Evolutionary conservation across 495 filamentous ascomycete species (phyloP).

Genomic region (Poronia punctata): DNA sequence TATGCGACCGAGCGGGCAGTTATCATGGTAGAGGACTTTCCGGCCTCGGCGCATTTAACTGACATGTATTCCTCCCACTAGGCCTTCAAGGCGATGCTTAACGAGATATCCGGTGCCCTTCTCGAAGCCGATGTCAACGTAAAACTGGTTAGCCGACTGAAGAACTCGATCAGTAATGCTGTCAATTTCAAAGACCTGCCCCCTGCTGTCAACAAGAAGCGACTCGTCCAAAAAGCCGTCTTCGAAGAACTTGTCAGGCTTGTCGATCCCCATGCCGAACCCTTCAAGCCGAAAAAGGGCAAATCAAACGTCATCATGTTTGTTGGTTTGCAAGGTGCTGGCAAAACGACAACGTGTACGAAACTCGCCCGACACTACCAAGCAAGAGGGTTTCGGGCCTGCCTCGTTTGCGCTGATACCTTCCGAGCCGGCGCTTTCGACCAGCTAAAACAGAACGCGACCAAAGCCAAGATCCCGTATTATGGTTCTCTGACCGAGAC

Average conservation of each 20-base stretch:
- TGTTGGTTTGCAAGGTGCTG: slow-evolving; percentile 91
- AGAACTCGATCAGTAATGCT: slow-evolving; percentile 81
- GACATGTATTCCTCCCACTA: slow-evolving; percentile 27
- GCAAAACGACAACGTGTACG: slow-evolving; percentile 97
- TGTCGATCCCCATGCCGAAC: slow-evolving; percentile 90
- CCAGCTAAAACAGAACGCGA: slow-evolving; percentile 97
- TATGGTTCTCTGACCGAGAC: slow-evolving; percentile 94
- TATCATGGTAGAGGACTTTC: too few species aligned
- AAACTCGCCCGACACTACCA: slow-evolving; percentile 96
- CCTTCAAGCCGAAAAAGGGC: slow-evolving; percentile 95
- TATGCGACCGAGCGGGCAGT: slow-evolving; percentile 24
- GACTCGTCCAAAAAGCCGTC: slow-evolving; percentile 94
- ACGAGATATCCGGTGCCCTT: slow-evolving; percentile 90
- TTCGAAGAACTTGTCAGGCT: slow-evolving; percentile 95
- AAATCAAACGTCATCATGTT: slow-evolving; percentile 99
- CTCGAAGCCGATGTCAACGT: slow-evolving; percentile 96
- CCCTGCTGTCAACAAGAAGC: slow-evolving; percentile 91
- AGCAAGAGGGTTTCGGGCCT: slow-evolving; percentile 85
- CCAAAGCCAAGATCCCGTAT: slow-evolving; percentile 98
- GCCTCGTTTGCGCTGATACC: slow-evolving; percentile 95
- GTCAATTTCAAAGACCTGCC: slow-evolving; percentile 93
- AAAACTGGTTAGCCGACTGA: slow-evolving; percentile 82
- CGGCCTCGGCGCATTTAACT: slow-evolving; percentile 8
- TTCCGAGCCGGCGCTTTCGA: slow-evolving; percentile 98
- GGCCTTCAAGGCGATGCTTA: slow-evolving; percentile 97